Evolutionary conservation across 305 asterid genomes (phyloP).

Genomic region (Stenogyne calaminthoides): DNA sequence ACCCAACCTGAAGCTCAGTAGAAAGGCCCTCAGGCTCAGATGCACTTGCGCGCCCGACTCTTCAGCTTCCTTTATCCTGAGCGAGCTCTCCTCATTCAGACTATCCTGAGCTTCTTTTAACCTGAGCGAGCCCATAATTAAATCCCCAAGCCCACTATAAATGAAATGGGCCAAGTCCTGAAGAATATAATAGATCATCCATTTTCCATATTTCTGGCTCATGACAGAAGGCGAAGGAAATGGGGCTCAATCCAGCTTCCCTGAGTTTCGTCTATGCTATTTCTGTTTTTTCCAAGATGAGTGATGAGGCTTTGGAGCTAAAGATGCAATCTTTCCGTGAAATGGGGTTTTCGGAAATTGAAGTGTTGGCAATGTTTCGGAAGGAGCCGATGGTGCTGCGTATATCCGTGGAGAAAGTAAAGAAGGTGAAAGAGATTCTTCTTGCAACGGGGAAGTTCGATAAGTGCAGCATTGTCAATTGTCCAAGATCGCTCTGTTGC

Average conservation of each 20-base stretch:
- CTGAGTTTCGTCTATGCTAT: conserved; percentile 29
- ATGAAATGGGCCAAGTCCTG: too few relatives aligned
- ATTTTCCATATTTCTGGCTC: too few relatives aligned
- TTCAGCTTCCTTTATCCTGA: too few relatives aligned
- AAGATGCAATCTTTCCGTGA: conserved; percentile 10
- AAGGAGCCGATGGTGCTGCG: neutral
- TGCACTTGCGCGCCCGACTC: too few relatives aligned
- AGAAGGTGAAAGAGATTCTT: conserved; percentile 28
- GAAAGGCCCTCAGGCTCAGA: too few relatives aligned
- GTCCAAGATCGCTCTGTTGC: neutral
- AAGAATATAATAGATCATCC: too few relatives aligned
- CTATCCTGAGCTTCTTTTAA: too few relatives aligned
- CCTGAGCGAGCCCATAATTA: too few relatives aligned
- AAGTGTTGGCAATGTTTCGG: conserved; percentile 1
- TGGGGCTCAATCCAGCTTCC: conserved; percentile 19
- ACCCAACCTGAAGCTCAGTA: too few relatives aligned
- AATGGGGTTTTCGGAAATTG: conserved; percentile 20
- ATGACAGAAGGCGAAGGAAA: conserved; percentile 24
- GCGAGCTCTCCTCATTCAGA: too few relatives aligned
- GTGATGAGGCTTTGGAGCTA: conserved; percentile 21
- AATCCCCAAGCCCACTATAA: too few relatives aligned
- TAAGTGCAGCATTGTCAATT: neutral
- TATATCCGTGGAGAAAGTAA: conserved; percentile 17
- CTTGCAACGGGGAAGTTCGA: conserved; percentile 32
- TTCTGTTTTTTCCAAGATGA: conserved; percentile 26